These are phyloP conservation scores for Emmonsiellopsis sp. DNA, from an alignment of 2,329 filamentous ascomycete genomes.

Conservation along the genomic window DNA sequence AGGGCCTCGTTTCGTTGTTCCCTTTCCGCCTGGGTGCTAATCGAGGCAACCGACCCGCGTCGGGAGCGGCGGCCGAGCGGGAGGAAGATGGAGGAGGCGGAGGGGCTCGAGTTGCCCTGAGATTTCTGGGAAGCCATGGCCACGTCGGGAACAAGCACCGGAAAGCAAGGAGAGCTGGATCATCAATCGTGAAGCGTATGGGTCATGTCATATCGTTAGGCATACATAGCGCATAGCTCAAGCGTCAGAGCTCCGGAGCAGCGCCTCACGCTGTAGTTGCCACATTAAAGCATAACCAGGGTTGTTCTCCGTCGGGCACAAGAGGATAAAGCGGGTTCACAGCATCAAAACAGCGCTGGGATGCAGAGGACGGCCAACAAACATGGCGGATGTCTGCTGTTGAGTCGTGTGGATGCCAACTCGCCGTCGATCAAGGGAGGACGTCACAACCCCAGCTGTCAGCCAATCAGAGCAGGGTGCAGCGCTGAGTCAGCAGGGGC, in stretches of 20 bases:
- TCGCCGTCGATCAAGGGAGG: neutral
- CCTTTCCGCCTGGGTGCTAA: slow-evolving; percentile 52
- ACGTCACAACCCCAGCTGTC: slow-evolving; percentile 5
- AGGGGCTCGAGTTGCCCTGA: slow-evolving; percentile 33
- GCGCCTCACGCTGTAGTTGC: too few species aligned
- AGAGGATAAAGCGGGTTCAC: too few species aligned
- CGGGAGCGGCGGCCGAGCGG: slow-evolving; percentile 31
- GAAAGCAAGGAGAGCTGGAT: neutral
- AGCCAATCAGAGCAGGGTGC: slow-evolving; percentile 3
- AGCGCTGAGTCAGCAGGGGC: neutral
- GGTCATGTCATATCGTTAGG: neutral
- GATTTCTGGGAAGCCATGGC: slow-evolving; percentile 28
- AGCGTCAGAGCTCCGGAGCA: neutral
- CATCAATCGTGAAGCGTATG: neutral
- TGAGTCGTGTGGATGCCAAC: neutral
- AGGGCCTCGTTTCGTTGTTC: slow-evolving; percentile 68
- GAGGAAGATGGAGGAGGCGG: slow-evolving; percentile 35
- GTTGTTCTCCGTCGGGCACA: too few species aligned
- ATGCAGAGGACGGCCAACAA: neutral
- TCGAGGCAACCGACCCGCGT: slow-evolving; percentile 41
- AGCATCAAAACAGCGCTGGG: too few species aligned
- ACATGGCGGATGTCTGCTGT: neutral
- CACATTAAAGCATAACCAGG: too few species aligned
- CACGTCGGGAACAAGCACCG: neutral
- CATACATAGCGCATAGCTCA: neutral